phyloP scores from a whole-genome alignment of 1,139 yeast genomes.

The Eremothecium coryli region DNA sequence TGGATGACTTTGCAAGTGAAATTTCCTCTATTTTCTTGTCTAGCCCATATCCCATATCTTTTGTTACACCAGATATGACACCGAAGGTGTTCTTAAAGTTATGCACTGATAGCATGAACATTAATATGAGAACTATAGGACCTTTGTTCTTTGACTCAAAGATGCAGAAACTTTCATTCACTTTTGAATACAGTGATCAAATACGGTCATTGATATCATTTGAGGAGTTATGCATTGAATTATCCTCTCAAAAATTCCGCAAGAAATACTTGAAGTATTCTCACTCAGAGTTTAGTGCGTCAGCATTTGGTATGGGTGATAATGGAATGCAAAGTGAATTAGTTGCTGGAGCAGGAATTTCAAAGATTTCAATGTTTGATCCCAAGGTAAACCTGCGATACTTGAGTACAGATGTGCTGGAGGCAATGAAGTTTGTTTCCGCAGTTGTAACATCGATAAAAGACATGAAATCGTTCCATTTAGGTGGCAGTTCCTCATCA shows the following conservation, averaged over 20 bases:
- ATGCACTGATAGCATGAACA: neutral
- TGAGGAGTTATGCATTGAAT: neutral
- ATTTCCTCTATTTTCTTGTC: too few relatives aligned
- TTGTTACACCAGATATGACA: too few relatives aligned
- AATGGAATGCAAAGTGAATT: neutral
- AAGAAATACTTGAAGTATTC: constrained; percentile 8
- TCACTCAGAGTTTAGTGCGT: constrained; percentile 7
- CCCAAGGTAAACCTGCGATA: constrained; percentile 21
- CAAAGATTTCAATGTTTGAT: constrained; percentile 25
- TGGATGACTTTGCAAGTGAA: neutral
- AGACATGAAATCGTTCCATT: too few relatives aligned
- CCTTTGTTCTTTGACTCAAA: neutral
- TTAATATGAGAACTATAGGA: neutral
- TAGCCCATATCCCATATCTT: too few relatives aligned
- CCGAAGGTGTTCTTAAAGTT: too few relatives aligned
- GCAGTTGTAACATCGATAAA: too few relatives aligned
- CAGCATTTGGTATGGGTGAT: neutral
- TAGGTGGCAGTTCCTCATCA: neutral
- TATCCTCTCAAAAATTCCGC: neutral
- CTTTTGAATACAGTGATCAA: neutral
- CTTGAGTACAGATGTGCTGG: too few relatives aligned
- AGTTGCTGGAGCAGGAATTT: constrained; percentile 13
- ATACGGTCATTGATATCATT: neutral
- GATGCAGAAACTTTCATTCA: neutral
- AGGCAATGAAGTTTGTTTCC: too few relatives aligned